Base-by-base conservation (phyloP, 208 protist genomes). In the Trypanosoma brucei region DNA sequence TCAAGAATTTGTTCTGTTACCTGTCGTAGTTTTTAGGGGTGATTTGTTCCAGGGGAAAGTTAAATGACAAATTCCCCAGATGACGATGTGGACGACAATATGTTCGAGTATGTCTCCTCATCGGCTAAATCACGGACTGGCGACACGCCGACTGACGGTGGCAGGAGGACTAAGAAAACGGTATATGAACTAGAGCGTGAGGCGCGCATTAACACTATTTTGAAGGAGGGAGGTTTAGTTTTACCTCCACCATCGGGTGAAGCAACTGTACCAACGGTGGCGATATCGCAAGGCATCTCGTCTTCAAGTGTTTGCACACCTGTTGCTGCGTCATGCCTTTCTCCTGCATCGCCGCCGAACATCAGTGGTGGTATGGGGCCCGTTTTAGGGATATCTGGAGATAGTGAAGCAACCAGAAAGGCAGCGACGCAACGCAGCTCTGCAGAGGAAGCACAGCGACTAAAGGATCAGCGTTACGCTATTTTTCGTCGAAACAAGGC, bases 161-260 rank as follows among this genome's bases (percentile, higher is more conserved):
- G 35, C 1, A 39, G 42, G 50, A 35, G 49, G 3, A 3, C 34
- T 4, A 9, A 5, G 2, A 76, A 78, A 46, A 90, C 83, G 9
- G 79, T 79, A 1, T 86, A 90, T 38, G 83, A 90, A 60, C 45
- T 70, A 59, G 83, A 90, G 68, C 76, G 83, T 51, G 82, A 90
- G 42, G 79, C 76, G 3, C 77, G 75, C 40, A 72, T 83, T 13
- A 46, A 59, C 2, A 64, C 72, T 8, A 59, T 81, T 33, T 55
- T 86, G 42, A 34, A 60, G n/a, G 13, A 35, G 22, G 46, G 60
- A 39, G 60, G 42, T 22, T 40, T 67, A 2, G 11, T 0, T 39
- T 34, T 22, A 34, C 7, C 46, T 33, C 53, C 34, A 45, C 56
- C 9, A 22, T 46, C 7, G 38, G 8, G 22, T 0, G 51, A 40